Evolutionary conservation across 1,284 basidiomycete species (phyloP).

Genomic region (Cutaneotrichosporon mucoides): DNA sequence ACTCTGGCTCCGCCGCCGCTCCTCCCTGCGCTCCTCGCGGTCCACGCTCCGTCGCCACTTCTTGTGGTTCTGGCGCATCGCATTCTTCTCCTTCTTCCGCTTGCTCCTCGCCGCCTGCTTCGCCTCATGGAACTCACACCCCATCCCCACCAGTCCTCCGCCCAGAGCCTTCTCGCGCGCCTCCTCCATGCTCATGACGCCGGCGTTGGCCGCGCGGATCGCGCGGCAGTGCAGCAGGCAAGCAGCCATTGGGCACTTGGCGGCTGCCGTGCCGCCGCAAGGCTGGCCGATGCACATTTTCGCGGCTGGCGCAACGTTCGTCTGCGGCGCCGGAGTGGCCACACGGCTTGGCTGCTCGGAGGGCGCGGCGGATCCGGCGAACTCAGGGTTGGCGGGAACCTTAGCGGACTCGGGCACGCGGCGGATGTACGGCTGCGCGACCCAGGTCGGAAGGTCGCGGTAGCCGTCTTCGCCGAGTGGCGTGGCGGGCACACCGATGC

Average conservation of each 20-base stretch:
- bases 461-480: conserved; percentile 39
- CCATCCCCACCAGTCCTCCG: conserved; percentile 41
- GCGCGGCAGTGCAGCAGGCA: conserved; percentile 48
- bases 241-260: conserved; percentile 38
- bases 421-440: conserved; percentile 79
- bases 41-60: background rate
- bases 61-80: conserved; percentile 1
- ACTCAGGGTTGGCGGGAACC: conserved; percentile 11
- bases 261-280: conserved; percentile 26
- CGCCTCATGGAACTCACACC: conserved; percentile 50
- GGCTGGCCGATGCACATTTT: conserved; percentile 2
- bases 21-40: background rate
- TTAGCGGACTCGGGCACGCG: conserved; percentile 46
- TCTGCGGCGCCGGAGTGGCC: background rate
- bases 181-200: conserved; percentile 32
- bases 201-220: conserved; percentile 32
- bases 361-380: background rate
- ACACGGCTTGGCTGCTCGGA: conserved; percentile 14
- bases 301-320: background rate
- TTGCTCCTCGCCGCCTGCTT: conserved; percentile 43
- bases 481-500: conserved; percentile 27
- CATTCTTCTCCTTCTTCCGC: conserved; percentile 33
- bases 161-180: conserved; percentile 25
- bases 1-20: background rate
- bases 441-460: conserved; percentile 70